Percentiles rank a stretch among this genome's conserved stretches.
Conservation (phyloP, 2,329 filamentous ascomycete genomes). For the Knufia petricola region DNA sequence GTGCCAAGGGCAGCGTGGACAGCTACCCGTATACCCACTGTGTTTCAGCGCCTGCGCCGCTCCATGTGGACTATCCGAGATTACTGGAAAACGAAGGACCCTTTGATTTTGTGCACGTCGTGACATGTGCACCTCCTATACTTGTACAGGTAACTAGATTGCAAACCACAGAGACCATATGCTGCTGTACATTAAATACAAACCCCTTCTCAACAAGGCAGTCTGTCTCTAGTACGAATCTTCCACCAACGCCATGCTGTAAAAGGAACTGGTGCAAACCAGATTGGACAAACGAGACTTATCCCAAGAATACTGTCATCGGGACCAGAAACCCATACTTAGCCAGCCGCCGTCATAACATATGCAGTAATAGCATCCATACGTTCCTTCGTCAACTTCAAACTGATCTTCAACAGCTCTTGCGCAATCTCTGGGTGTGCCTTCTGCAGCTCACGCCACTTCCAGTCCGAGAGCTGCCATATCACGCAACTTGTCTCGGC, state of each 20-base stretch:
- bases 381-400: constrained; percentile 89
- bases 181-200: background rate
- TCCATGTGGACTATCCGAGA: constrained; percentile 2
- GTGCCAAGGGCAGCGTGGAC: background rate
- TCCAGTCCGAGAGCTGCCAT: constrained; percentile 66
- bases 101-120: background rate
- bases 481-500: constrained; percentile 73
- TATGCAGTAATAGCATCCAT: constrained; percentile 63
- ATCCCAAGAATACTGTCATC: background rate
- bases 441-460: constrained; percentile 63
- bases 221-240: background rate
- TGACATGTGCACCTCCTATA: background rate
- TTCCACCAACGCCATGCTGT: constrained; percentile 4
- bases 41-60: constrained; percentile 1
- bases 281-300: background rate
- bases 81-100: background rate
- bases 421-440: constrained; percentile 67
- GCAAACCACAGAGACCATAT: background rate
- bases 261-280: background rate
- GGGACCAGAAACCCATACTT: background rate
- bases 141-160: background rate
- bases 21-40: background rate
- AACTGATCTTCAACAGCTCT: constrained; percentile 74
- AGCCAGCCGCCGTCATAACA: constrained; percentile 26
- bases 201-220: background rate